phyloP scores from a whole-genome alignment of 257 asterid species.

The Solanum gandarillasii region DNA sequence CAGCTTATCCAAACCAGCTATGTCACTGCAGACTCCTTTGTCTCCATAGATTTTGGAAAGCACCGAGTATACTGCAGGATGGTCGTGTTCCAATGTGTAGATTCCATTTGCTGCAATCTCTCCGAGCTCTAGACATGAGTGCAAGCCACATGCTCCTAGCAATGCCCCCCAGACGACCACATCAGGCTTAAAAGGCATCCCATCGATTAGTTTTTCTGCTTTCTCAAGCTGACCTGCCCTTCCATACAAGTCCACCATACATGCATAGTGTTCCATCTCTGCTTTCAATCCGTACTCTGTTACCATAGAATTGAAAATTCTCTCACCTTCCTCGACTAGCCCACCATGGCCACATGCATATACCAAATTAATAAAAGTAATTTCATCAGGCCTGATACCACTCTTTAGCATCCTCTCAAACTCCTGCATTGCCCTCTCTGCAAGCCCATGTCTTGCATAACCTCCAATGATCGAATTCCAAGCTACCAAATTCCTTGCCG shows the following conservation, averaged over 20 bases:
- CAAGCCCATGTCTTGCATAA: constrained; percentile 43
- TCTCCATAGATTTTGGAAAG: neutral
- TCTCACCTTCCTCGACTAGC: constrained; percentile 9
- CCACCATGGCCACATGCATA: constrained; percentile 69
- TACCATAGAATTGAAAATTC: neutral
- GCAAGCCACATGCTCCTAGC: neutral
- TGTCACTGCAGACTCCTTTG: neutral
- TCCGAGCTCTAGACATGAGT: neutral
- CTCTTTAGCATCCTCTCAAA: neutral
- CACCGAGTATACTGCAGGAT: neutral
- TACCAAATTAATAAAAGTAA: constrained; percentile 49
- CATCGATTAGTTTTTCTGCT: neutral
- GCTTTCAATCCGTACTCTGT: neutral
- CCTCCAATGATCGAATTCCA: constrained; percentile 61
- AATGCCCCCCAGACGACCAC: neutral
- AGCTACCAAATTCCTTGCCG: constrained; percentile 29
- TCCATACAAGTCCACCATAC: constrained; percentile 3
- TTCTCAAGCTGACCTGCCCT: neutral
- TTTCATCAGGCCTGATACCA: constrained; percentile 38
- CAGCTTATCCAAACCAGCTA: neutral
- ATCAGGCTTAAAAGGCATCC: constrained; percentile 1
- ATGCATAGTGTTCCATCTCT: neutral
- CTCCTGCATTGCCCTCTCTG: constrained; percentile 34
- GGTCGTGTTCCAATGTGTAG: neutral
- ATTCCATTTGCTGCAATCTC: neutral